These are phyloP conservation scores for Arthroderma uncinatum DNA, from an alignment of 2,329 filamentous ascomycete species.

Conservation along the genomic window DNA sequence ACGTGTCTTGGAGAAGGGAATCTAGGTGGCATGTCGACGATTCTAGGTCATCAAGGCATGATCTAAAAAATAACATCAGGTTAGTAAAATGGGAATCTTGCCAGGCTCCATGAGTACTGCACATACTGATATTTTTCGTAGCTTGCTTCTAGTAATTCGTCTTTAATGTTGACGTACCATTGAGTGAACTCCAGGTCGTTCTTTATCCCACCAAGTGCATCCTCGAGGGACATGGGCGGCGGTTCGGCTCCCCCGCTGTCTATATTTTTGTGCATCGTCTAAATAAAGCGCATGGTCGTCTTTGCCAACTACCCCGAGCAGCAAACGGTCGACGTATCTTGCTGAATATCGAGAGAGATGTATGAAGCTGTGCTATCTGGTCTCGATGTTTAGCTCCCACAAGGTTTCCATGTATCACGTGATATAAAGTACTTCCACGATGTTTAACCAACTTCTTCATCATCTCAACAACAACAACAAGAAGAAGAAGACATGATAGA, in stretches of 20 bases:
- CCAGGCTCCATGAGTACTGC: neutral
- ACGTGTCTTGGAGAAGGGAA: conserved; percentile 63
- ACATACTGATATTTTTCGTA: conserved; percentile 70
- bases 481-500: too few species aligned
- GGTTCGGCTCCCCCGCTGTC: neutral
- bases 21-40: conserved; percentile 75
- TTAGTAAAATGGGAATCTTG: conserved; percentile 7
- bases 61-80: conserved; percentile 33
- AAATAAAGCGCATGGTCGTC: neutral
- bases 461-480: too few species aligned
- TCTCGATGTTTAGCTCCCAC: neutral
- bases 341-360: neutral
- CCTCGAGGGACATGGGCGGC: neutral
- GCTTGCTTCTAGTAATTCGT: conserved; percentile 64
- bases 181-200: conserved; percentile 49
- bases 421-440: too few species aligned
- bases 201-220: conserved; percentile 32
- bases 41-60: conserved; percentile 70
- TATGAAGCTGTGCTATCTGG: neutral
- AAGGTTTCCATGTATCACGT: too few species aligned
- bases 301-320: neutral
- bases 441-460: too few species aligned
- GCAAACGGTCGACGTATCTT: neutral
- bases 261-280: neutral
- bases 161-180: conserved; percentile 50